Percentiles rank a stretch among this genome's conserved stretches.
Conservation (phyloP, 108 stramenopile species). For the Nitzschia sp. region DNA sequence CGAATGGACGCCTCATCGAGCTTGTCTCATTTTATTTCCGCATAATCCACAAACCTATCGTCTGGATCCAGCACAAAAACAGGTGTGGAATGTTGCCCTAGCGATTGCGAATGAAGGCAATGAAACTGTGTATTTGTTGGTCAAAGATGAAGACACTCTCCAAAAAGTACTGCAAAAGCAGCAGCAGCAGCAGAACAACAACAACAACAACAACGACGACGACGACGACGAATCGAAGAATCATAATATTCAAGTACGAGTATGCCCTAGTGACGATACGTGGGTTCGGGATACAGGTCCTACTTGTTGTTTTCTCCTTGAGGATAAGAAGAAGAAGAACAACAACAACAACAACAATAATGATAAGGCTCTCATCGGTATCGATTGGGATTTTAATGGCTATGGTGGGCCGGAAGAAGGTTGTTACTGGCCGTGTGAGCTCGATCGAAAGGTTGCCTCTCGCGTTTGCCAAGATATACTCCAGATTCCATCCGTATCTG, state of each 20-base stretch:
- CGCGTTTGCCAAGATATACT: constrained; percentile 31
- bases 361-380: constrained; percentile 23
- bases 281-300: constrained; percentile 82
- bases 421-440: constrained; percentile 58
- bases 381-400: constrained; percentile 81
- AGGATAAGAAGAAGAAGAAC: neutral
- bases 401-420: constrained; percentile 66
- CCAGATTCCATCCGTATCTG: constrained; percentile 13
- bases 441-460: constrained; percentile 50
- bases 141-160: constrained; percentile 17
- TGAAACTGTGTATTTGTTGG: constrained; percentile 38
- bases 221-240: neutral
- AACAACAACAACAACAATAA: constrained; percentile 12
- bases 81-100: constrained; percentile 34
- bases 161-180: neutral
- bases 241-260: neutral
- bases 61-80: constrained; percentile 19
- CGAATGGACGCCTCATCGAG: constrained; percentile 44
- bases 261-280: constrained; percentile 61
- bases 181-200: no score
- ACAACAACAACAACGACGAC: no score
- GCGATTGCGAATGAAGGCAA: constrained; percentile 31
- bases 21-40: constrained; percentile 48
- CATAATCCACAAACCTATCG: constrained; percentile 43
- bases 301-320: constrained; percentile 45